These are phyloP conservation scores for Serendipita vermifera DNA, from an alignment of 768 basidiomycete genomes.

Conservation along the genomic window DNA sequence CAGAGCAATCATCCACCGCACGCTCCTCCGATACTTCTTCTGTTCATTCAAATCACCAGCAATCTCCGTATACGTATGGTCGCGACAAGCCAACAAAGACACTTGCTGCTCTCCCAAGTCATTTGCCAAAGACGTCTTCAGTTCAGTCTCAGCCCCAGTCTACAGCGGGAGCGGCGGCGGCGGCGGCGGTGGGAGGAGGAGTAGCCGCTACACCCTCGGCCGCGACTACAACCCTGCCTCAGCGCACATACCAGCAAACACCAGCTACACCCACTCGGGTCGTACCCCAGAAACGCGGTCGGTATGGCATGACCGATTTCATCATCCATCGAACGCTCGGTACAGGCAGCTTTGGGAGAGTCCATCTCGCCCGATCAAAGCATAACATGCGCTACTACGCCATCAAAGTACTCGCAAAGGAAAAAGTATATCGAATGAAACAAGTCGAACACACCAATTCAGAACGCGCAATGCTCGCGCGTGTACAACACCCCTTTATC, in stretches of 20 bases:
- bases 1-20: neutral
- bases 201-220: neutral
- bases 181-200: neutral
- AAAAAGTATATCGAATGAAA: slow-evolving; percentile 81
- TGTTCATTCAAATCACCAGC: neutral
- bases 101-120: slow-evolving; percentile 1
- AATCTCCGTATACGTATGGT: neutral
- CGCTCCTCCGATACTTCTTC: neutral
- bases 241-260: neutral
- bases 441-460: slow-evolving; percentile 97
- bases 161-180: neutral
- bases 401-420: slow-evolving; percentile 88
- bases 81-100: neutral
- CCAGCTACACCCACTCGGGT: neutral
- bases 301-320: slow-evolving; percentile 64
- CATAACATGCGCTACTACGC: slow-evolving; percentile 95
- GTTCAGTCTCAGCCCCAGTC: neutral
- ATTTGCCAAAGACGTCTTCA: neutral
- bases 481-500: slow-evolving; percentile 83
- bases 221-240: neutral
- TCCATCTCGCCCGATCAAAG: slow-evolving; percentile 80
- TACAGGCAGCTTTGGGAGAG: slow-evolving; percentile 95
- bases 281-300: slow-evolving; percentile 25
- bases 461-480: slow-evolving; percentile 75
- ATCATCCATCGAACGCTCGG: slow-evolving; percentile 74